These are phyloP conservation scores for Salix viminalis DNA, from an alignment of 345 rosid genomes.

Conservation along the genomic window DNA sequence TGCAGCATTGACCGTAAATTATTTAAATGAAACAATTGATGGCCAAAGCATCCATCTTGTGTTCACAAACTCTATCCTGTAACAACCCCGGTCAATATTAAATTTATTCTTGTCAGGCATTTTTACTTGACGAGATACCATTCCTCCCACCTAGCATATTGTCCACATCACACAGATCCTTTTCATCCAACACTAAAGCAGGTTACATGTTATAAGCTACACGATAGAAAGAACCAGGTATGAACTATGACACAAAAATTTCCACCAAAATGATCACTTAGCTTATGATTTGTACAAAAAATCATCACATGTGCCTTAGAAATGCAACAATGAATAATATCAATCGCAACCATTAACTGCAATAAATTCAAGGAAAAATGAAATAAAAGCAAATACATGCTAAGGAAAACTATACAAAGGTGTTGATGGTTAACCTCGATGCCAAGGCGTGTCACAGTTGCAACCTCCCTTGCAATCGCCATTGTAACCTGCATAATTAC, in stretches of 20 bases:
- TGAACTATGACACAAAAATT: background rate
- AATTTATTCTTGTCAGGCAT: background rate
- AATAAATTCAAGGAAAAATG: background rate
- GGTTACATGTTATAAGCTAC: too few relatives aligned
- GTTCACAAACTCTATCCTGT: background rate
- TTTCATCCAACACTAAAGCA: background rate
- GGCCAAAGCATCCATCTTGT: conserved; percentile 2
- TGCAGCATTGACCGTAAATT: conserved; percentile 17
- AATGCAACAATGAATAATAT: background rate
- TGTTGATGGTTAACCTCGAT: conserved; percentile 53
- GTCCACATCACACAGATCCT: background rate
- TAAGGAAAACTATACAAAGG: conserved; percentile 1
- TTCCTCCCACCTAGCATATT: background rate
- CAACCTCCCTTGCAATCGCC: conserved; percentile 95
- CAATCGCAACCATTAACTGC: background rate
- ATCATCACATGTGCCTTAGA: conserved; percentile 2
- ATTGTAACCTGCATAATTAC: conserved; percentile 62
- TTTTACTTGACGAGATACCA: background rate
- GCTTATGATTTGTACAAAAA: background rate
- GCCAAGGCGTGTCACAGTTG: conserved; percentile 82
- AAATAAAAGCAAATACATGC: background rate
- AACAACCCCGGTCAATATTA: background rate
- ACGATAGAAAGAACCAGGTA: background rate
- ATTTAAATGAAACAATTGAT: background rate
- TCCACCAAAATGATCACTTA: background rate